These are phyloP conservation scores for Oryza rufipogon DNA, from an alignment of 176 grass and related monocot genomes.

Conservation along the genomic window DNA sequence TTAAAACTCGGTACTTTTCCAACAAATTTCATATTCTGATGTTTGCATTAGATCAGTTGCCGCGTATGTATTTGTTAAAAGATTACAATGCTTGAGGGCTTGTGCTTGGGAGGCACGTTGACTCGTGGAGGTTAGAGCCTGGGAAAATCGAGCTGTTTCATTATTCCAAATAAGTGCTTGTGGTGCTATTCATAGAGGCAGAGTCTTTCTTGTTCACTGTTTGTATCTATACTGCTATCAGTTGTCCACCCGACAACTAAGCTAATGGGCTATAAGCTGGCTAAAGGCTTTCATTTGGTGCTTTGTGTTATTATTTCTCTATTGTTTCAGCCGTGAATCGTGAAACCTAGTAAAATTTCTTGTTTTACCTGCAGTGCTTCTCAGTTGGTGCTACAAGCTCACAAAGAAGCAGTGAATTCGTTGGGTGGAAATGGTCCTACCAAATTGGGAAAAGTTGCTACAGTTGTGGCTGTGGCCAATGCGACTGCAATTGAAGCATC, in stretches of 20 bases:
- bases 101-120: neutral
- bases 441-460: conserved; percentile 79
- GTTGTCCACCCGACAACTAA: conserved; percentile 3
- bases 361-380: conserved; percentile 66
- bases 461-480: conserved; percentile 85
- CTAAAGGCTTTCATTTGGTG: conserved; percentile 13
- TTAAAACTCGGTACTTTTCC: neutral
- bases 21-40: conserved; percentile 13
- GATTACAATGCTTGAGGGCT: neutral
- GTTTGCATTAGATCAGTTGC: conserved; percentile 11
- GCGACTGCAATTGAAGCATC: conserved; percentile 85
- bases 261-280: conserved; percentile 18
- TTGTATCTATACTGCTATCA: neutral
- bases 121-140: neutral
- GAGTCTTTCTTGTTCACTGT: conserved; percentile 1
- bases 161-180: conserved; percentile 10
- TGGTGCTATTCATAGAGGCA: neutral
- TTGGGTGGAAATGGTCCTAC: conserved; percentile 67
- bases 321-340: neutral
- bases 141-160: neutral
- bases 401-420: conserved; percentile 83
- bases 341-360: conserved; percentile 33
- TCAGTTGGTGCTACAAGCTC: conserved; percentile 79
- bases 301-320: conserved; percentile 1
- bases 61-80: neutral